Base-by-base conservation (phyloP, 768 basidiomycete genomes). In the Pleurotus eryngii region DNA sequence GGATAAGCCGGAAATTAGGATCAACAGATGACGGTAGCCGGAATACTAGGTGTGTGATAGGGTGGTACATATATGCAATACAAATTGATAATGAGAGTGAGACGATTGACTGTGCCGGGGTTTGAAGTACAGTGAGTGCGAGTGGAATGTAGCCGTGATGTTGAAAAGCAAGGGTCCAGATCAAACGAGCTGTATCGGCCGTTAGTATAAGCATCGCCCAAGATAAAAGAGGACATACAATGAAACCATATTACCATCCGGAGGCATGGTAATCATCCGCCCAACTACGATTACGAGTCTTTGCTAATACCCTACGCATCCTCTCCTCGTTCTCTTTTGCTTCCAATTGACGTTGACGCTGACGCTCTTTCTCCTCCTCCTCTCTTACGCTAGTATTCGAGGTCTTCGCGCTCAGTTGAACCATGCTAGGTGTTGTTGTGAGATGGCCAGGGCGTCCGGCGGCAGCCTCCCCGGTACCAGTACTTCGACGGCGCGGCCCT, bases 251-350 rank as follows among this genome's bases (percentile, higher is more conserved):
- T 46, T 67, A 89, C 87, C 87, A 89, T 42, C 87, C 87, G 15
- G 78, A 66, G 59, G 72, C 74, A 68, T 89, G 87, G 67, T 79
- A 89, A 59, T 88, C 84, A 58, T 86, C 80, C 18, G 83, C 81
- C 84, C 82, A 87, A 65, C 84, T 89, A 51, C 82, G 87, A 65
- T 83, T 89, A 49, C 80, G 77, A 66, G 86, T 87, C 61, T 85
- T 72, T 51, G 82, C 79, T 67, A 87, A 65, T 9, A 79, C 80
- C 30, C 70, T 72, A 68, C 68, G 71, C 61, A 62, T 74, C 61
- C 68, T 74, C 65, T 76, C 77, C 39, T 77, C 76, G 58, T 63
- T 71, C 59, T 75, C 75, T 54, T 70, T 66, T n/a, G 64, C 65
- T 43, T 66, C 51, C 9, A 24, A 61, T 26, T 65, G 59, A 12